These are phyloP conservation scores for Beauveria medogensis DNA, from an alignment of 2,329 filamentous ascomycete species.

Conservation along the genomic window DNA sequence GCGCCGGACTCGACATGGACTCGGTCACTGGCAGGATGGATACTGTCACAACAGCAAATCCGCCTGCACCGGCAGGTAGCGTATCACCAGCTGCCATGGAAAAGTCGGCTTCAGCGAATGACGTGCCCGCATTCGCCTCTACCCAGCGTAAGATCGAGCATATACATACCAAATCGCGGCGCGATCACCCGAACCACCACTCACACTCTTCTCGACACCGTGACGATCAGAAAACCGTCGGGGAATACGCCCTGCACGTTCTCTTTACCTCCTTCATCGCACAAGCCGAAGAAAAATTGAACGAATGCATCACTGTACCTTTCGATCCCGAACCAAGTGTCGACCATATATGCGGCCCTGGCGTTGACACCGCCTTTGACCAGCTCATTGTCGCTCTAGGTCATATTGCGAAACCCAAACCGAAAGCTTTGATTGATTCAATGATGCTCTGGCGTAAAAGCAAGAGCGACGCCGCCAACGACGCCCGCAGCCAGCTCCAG, in stretches of 20 bases:
- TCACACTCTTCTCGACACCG: constrained; percentile 67
- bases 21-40: constrained; percentile 37
- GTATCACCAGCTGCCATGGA: constrained; percentile 27
- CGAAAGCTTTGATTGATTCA: constrained; percentile 89
- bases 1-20: constrained; percentile 46
- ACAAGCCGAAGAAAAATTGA: constrained; percentile 93
- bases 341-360: constrained; percentile 83
- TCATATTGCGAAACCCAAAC: constrained; percentile 88
- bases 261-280: constrained; percentile 96
- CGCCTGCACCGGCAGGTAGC: constrained; percentile 25
- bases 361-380: constrained; percentile 82
- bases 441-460: constrained; percentile 98
- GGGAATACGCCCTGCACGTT: constrained; percentile 94
- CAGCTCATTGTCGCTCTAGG: constrained; percentile 89
- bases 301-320: constrained; percentile 72
- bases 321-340: constrained; percentile 77
- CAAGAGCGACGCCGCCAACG: constrained; percentile 81
- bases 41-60: constrained; percentile 35
- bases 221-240: constrained; percentile 84
- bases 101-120: constrained; percentile 38
- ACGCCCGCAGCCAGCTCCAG: constrained; percentile 52
- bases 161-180: constrained; percentile 59
- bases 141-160: constrained; percentile 49
- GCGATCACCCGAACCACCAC: constrained; percentile 66
- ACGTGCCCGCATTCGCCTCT: constrained; percentile 33